These are phyloP conservation scores for Aspergillus chevalieri DNA, from an alignment of 2,329 filamentous ascomycete genomes.

Conservation along the genomic window DNA sequence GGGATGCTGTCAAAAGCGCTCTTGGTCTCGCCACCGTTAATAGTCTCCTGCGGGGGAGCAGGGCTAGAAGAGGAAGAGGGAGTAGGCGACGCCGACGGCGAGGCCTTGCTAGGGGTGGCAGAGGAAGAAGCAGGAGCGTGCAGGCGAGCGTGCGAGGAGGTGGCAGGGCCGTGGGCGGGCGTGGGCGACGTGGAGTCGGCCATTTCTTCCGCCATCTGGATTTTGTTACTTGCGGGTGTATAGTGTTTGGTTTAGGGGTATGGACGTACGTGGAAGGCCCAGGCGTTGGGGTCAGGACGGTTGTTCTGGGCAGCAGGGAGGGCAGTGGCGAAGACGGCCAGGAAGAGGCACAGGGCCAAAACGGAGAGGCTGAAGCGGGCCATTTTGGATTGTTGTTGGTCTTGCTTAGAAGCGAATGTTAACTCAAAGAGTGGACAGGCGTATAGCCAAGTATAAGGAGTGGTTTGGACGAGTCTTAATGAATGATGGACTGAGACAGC, in stretches of 20 bases:
- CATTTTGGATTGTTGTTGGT: slow-evolving; percentile 16
- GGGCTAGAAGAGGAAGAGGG: not conserved
- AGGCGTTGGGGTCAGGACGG: not conserved
- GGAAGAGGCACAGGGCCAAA: slow-evolving; percentile 22
- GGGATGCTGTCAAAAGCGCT: slow-evolving; percentile 17
- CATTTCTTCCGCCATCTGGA: slow-evolving; percentile 8
- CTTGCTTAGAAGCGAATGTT: not conserved
- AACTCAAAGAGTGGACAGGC: slow-evolving; percentile 12
- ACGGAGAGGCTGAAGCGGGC: slow-evolving; percentile 26
- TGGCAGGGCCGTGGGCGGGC: not conserved
- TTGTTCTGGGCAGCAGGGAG: slow-evolving; percentile 14
- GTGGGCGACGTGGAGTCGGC: not conserved
- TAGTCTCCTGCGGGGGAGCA: not conserved
- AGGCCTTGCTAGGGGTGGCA: not conserved
- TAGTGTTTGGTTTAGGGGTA: not conserved
- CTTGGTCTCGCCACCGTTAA: not conserved
- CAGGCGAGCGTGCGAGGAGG: not conserved
- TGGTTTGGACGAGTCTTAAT: not conserved
- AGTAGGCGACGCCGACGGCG: not conserved
- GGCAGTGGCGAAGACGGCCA: slow-evolving; percentile 25
- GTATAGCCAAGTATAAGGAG: not conserved
- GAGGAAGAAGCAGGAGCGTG: not conserved
- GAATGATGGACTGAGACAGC: not conserved
- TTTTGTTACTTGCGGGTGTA: not conserved
- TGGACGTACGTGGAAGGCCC: not conserved